These are phyloP conservation scores for Colletotrichum filicis DNA, from an alignment of 2,329 filamentous ascomycete genomes.

Conservation along the genomic window DNA sequence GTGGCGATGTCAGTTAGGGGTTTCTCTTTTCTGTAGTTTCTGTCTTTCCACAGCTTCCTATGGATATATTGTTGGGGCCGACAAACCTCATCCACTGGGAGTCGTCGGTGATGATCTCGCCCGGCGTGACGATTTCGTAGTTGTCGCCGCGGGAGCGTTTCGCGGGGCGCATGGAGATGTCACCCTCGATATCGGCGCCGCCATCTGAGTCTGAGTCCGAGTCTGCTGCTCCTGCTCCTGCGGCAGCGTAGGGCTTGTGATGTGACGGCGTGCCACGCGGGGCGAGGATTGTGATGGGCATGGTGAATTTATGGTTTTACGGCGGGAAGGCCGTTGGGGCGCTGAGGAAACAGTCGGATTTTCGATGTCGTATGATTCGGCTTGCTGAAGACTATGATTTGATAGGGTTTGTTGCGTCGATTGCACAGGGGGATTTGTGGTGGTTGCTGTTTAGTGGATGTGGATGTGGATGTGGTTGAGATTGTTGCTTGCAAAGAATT, in stretches of 20 bases:
- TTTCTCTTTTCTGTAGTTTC: no score
- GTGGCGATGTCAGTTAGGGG: not conserved
- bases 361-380: not conserved
- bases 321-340: not conserved
- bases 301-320: slow-evolving; percentile 35
- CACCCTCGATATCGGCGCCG: slow-evolving; percentile 57
- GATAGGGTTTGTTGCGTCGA: not conserved
- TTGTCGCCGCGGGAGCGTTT: slow-evolving; percentile 47
- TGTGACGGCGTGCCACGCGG: slow-evolving; percentile 48
- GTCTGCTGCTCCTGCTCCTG: slow-evolving; percentile 51
- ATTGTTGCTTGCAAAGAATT: slow-evolving; percentile 31
- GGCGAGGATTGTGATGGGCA: slow-evolving; percentile 61
- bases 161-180: slow-evolving; percentile 58
- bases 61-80: not conserved
- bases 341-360: not conserved
- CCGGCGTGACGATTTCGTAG: slow-evolving; percentile 82
- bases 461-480: slow-evolving; percentile 8
- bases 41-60: no score
- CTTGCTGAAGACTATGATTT: not conserved
- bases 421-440: not conserved
- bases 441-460: slow-evolving; percentile 4
- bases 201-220: slow-evolving; percentile 58
- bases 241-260: slow-evolving; percentile 42
- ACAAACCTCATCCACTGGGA: slow-evolving; percentile 92
- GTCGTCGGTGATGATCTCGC: slow-evolving; percentile 87